Base-by-base conservation (phyloP, 1,139 yeast species). In the Lizanozyma gosingica region DNA sequence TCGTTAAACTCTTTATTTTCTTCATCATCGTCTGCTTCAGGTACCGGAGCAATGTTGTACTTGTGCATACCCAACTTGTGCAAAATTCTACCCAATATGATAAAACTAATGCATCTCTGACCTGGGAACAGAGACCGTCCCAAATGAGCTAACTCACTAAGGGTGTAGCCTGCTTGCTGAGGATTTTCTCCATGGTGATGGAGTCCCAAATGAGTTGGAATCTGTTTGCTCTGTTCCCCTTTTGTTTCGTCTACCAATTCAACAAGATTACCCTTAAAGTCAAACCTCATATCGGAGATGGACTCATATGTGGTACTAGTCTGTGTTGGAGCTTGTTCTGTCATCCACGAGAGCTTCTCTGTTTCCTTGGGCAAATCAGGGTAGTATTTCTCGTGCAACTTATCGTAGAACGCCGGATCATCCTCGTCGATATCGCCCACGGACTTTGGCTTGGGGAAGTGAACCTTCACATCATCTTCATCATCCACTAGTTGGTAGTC, bases 111-210 rank as follows among this genome's bases (percentile, higher is more conserved):
- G 46, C 94, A 78, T 40, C 97, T 68, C 59, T 92, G 99, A 0
- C 94, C 80, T 1, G 95, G 78, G 41, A 83, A 77, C 1, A 83
- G 76, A 1, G 96, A 86, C 47, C 96, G 68, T 2, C 90, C 67
- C 41, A 87, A 71, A 51, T 83, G 94, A 0, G 84, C 83, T 40
- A 92, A 67, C 55, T 92, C 99, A 1, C 77, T 68, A 17, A 92
- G 59, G 0, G 97, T 88, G 57, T 92, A 92, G 0, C 99, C 99
- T 0, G 98, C 95, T 42, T 90, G 69, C 37, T 82, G 80, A 0
- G 97, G 97, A 41, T 82, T 79, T 17, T 83, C 87, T 0, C 96
- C 76, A 58, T 92, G 99, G 56, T 92, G 97, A 53, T 88, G 97
- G 17, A 92, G 71, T 0, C 97, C 99, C 39, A 77, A 59, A 37